Percentiles rank a stretch among this genome's conserved stretches.
phyloP scores from a whole-genome alignment of 306 rosid species.

The Lathyrus sativus region DNA sequence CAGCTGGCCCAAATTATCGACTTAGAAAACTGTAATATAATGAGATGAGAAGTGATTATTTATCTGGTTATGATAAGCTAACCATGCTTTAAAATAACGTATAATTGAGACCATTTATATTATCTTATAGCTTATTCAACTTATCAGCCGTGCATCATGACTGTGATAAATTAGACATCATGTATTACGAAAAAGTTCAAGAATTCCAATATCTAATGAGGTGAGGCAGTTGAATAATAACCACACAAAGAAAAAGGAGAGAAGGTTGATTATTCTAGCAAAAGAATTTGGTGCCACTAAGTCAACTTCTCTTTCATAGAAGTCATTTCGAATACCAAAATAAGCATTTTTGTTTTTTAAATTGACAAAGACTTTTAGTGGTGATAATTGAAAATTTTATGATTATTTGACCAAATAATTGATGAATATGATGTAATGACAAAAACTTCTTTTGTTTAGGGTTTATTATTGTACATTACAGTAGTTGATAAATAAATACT shows the following conservation, averaged over 20 bases:
- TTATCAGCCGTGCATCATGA: constrained; percentile 30
- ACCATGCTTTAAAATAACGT: not conserved
- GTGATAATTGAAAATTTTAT: not conserved
- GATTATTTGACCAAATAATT: not conserved
- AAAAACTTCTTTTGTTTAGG: not conserved
- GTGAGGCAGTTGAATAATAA: not conserved
- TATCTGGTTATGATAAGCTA: constrained; percentile 18
- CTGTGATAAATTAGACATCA: not conserved
- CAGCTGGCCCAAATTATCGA: not conserved
- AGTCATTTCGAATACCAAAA: constrained; percentile 2
- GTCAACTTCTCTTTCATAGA: constrained; percentile 26
- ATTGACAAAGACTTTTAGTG: too few species aligned
- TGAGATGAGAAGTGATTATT: not conserved
- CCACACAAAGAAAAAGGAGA: not conserved
- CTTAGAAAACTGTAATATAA: not conserved
- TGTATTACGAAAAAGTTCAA: not conserved
- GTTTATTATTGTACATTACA: too few species aligned
- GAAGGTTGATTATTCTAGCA: too few species aligned
- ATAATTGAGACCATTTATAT: constrained; percentile 10
- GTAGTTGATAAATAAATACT: too few species aligned
- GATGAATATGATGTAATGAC: not conserved
- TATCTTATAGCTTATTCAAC: constrained; percentile 9
- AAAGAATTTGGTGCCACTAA: not conserved
- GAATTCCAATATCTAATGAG: not conserved
- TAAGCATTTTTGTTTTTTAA: not conserved